Percentiles rank a stretch among this genome's conserved stretches.
Evolutionary conservation across 306 rosid species (phyloP).

Genomic region (Carpinus viminea): DNA sequence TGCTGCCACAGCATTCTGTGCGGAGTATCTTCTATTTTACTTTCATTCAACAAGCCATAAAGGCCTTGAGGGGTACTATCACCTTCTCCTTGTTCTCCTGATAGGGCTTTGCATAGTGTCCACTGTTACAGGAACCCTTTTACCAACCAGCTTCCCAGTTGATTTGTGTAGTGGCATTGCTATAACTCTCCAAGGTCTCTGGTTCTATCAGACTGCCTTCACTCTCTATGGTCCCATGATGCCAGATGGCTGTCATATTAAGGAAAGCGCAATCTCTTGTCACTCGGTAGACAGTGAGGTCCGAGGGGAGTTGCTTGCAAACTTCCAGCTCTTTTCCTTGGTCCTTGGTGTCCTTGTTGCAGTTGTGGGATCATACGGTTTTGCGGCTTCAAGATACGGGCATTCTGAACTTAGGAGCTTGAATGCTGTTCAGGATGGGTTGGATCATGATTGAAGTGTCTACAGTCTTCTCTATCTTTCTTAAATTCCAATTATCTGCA

Average conservation of each 20-base stretch:
- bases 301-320: conserved; percentile 87
- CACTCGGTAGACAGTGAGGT: conserved; percentile 67
- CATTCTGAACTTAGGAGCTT: conserved; percentile 36
- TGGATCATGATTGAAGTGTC: conserved; percentile 44
- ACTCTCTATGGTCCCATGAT: conserved; percentile 92
- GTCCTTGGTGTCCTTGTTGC: conserved; percentile 61
- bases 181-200: conserved; percentile 85
- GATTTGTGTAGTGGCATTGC: conserved; percentile 74
- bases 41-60: conserved; percentile 91
- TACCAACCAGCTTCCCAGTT: conserved; percentile 80
- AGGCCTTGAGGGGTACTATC: conserved; percentile 93
- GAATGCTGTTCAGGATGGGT: conserved; percentile 35
- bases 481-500: neutral
- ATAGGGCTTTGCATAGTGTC: conserved; percentile 76
- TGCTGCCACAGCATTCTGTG: conserved; percentile 78
- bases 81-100: conserved; percentile 71
- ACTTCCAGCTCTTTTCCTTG: conserved; percentile 72
- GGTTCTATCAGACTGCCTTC: conserved; percentile 98
- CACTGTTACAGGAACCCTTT: conserved; percentile 60
- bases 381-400: conserved; percentile 64
- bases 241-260: conserved; percentile 79
- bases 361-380: conserved; percentile 53
- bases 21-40: conserved; percentile 85
- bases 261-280: conserved; percentile 47
- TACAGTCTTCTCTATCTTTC: neutral